These are phyloP conservation scores for Amaranthus tricolor DNA, from an alignment of 179 eudicot genomes.

Conservation along the genomic window DNA sequence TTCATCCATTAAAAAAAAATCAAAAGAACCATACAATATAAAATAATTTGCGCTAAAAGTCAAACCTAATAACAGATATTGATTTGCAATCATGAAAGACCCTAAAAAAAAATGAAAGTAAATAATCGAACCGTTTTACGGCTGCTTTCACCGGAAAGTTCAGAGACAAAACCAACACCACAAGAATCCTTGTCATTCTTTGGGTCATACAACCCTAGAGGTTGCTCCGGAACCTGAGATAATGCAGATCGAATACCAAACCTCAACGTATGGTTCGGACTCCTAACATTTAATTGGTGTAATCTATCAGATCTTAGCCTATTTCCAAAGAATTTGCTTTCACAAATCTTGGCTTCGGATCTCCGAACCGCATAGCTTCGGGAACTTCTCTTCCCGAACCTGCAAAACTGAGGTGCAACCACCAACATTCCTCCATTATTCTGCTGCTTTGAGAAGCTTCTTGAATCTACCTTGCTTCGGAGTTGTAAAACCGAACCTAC, in stretches of 20 bases:
- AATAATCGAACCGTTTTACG: slow-evolving; percentile 69
- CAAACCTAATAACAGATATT: no score
- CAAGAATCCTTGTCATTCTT: slow-evolving; percentile 82
- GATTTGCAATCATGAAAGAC: no score
- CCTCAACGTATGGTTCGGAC: slow-evolving; percentile 51
- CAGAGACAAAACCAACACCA: slow-evolving; percentile 96
- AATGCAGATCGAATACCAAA: slow-evolving; percentile 53
- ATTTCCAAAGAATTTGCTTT: slow-evolving; percentile 30
- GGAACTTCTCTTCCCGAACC: slow-evolving; percentile 38
- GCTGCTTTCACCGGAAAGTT: slow-evolving; percentile 67
- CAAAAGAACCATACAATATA: not conserved
- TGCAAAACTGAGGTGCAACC: slow-evolving; percentile 29
- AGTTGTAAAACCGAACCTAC: slow-evolving; percentile 42
- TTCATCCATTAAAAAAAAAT: not conserved
- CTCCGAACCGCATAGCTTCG: slow-evolving; percentile 41
- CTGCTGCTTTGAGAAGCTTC: slow-evolving; percentile 14
- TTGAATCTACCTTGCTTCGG: slow-evolving; percentile 20
- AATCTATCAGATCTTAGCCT: slow-evolving; percentile 24
- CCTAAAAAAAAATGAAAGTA: not conserved
- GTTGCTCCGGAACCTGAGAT: slow-evolving; percentile 88
- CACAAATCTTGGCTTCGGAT: slow-evolving; percentile 30
- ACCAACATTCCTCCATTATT: not conserved
- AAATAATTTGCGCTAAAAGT: not conserved
- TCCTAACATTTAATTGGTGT: slow-evolving; percentile 28
- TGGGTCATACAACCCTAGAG: slow-evolving; percentile 85